Conservation (phyloP, 2,329 filamentous ascomycete species). For the Alternaria brassicae region DNA sequence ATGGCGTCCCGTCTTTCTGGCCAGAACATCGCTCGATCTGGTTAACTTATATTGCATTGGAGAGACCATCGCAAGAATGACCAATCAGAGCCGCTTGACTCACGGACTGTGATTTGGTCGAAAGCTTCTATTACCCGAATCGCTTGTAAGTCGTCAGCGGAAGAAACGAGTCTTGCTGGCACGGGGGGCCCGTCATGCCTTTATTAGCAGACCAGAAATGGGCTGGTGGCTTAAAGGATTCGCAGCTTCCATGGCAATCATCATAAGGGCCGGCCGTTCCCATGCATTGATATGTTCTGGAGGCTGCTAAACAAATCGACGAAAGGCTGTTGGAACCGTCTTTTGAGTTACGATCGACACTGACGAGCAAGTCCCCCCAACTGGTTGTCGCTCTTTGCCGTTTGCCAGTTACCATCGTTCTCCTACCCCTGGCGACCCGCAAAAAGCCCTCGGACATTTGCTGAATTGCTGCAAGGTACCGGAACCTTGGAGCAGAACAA, state of each 20-base stretch:
- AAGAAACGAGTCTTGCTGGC: conserved; percentile 25
- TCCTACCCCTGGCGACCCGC: conserved; percentile 12
- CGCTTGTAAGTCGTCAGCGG: conserved; percentile 31
- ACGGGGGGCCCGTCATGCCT: conserved; percentile 32
- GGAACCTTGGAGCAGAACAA: conserved; percentile 2
- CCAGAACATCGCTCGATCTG: conserved; percentile 31
- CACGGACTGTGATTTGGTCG: conserved; percentile 15
- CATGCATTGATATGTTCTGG: conserved; percentile 25
- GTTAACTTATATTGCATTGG: conserved; percentile 35
- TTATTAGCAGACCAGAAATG: conserved; percentile 36
- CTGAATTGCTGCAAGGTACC: conserved; percentile 29
- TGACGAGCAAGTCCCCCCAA: conserved; percentile 21
- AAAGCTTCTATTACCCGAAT: conserved; percentile 35
- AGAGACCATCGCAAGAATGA: conserved; percentile 26
- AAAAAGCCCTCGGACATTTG: conserved; percentile 19
- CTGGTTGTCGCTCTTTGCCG: conserved; percentile 34
- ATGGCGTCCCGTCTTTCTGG: conserved; percentile 22
- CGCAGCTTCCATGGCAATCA: conserved; percentile 31
- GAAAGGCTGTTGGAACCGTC: conserved; percentile 22
- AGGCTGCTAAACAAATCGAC: conserved; percentile 23
- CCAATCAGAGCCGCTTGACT: conserved; percentile 22
- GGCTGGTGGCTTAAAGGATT: conserved; percentile 37
- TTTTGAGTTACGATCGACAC: conserved; percentile 35
- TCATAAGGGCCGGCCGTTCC: conserved; percentile 40
- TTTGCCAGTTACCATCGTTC: conserved; percentile 17